These are phyloP conservation scores for Chlorella vulgaris DNA, from an alignment of 139 green algal genomes.

Conservation along the genomic window DNA sequence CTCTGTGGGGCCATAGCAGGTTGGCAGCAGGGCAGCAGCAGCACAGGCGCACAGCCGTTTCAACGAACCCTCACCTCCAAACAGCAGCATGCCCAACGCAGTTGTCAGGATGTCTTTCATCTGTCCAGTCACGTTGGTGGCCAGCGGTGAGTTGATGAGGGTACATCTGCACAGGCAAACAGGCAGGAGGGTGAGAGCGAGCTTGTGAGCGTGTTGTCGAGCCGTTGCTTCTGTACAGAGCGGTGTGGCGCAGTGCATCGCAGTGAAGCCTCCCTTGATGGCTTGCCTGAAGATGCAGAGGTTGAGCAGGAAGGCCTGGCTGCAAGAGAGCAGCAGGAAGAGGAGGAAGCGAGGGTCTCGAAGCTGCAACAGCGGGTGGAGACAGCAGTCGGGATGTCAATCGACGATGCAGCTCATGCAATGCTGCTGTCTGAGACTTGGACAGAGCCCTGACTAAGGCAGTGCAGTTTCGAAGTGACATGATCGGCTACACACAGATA, in stretches of 20 bases:
- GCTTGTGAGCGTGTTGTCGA: neutral
- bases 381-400: neutral
- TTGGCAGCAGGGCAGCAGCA: neutral
- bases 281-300: slow-evolving; percentile 62
- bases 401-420: too few relatives aligned
- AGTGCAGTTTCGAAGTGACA: too few relatives aligned
- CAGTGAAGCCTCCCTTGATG: too few relatives aligned
- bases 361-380: slow-evolving; percentile 17
- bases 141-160: slow-evolving; percentile 55
- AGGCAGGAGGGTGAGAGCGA: neutral
- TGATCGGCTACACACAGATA: too few relatives aligned
- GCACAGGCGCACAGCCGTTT: too few relatives aligned
- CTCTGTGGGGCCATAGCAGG: too few relatives aligned
- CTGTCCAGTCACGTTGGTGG: slow-evolving; percentile 62
- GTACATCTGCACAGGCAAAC: slow-evolving; percentile 45
- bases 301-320: slow-evolving; percentile 66
- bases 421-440: too few relatives aligned
- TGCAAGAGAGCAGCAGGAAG: slow-evolving; percentile 53
- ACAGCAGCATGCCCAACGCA: slow-evolving; percentile 56
- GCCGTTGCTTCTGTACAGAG: too few relatives aligned
- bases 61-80: slow-evolving; percentile 52
- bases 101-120: slow-evolving; percentile 68
- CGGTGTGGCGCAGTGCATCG: too few relatives aligned
- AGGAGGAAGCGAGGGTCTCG: slow-evolving; percentile 43
- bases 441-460: too few relatives aligned